These are phyloP conservation scores for Hibiscus syriacus DNA, from an alignment of 345 rosid genomes.

Conservation along the genomic window DNA sequence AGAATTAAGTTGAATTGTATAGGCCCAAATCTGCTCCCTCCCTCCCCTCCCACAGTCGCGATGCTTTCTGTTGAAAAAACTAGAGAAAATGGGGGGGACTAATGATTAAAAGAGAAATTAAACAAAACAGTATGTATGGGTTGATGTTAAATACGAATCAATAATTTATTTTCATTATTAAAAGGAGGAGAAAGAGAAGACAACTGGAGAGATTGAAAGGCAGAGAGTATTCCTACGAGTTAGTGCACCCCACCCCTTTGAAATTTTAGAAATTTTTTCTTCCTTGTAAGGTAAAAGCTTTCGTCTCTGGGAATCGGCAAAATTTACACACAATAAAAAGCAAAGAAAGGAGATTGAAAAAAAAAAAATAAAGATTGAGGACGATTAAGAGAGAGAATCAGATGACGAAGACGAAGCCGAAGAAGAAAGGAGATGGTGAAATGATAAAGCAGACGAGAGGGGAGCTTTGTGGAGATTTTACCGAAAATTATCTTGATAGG, in stretches of 20 bases:
- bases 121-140: slow-evolving; percentile 5
- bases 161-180: neutral
- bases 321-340: slow-evolving; percentile 16
- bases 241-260: too few relatives aligned
- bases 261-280: too few relatives aligned
- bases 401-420: neutral
- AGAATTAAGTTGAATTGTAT: neutral
- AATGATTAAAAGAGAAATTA: neutral
- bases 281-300: neutral
- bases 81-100: neutral
- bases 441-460: slow-evolving; percentile 47
- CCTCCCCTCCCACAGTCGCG: neutral
- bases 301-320: neutral
- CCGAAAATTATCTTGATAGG: too few relatives aligned
- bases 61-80: neutral
- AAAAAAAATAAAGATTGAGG: slow-evolving; percentile 33
- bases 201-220: slow-evolving; percentile 26
- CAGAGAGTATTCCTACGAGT: slow-evolving; percentile 36
- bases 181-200: neutral
- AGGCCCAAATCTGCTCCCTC: neutral
- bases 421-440: slow-evolving; percentile 13
- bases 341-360: neutral
- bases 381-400: slow-evolving; percentile 11
- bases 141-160: slow-evolving; percentile 10
- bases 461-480: slow-evolving; percentile 58